These are phyloP conservation scores for Paramecium octaurelia DNA, from an alignment of 73 alveolate species.

Conservation along the genomic window DNA sequence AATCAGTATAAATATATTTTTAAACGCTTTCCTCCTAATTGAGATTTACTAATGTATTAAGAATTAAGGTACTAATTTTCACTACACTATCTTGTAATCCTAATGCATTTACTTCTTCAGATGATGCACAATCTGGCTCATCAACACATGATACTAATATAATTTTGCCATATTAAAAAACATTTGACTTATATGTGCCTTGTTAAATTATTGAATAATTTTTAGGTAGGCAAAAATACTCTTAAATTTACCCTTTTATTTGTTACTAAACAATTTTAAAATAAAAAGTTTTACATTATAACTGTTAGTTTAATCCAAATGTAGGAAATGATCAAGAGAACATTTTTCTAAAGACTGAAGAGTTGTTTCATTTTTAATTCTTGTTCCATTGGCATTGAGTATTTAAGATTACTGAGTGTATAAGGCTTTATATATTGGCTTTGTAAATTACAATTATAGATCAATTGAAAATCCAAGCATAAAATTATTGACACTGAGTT, in stretches of 20 bases:
- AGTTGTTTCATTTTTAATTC: neutral
- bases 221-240: neutral
- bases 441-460: neutral
- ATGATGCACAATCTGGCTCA: neutral
- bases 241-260: neutral
- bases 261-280: neutral
- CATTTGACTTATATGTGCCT: neutral
- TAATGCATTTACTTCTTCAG: neutral
- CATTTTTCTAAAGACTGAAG: neutral
- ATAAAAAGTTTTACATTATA: neutral
- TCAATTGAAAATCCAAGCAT: constrained; percentile 17
- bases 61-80: neutral
- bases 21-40: neutral
- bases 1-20: neutral
- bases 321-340: neutral
- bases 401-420: neutral
- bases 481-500: neutral
- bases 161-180: neutral
- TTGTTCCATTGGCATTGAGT: neutral
- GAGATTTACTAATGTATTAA: neutral
- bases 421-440: neutral
- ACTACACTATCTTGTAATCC: neutral
- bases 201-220: neutral
- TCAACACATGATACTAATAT: neutral
- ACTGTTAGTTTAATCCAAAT: neutral